These are phyloP conservation scores for Moringa oleifera DNA, from an alignment of 345 rosid genomes.

Conservation along the genomic window DNA sequence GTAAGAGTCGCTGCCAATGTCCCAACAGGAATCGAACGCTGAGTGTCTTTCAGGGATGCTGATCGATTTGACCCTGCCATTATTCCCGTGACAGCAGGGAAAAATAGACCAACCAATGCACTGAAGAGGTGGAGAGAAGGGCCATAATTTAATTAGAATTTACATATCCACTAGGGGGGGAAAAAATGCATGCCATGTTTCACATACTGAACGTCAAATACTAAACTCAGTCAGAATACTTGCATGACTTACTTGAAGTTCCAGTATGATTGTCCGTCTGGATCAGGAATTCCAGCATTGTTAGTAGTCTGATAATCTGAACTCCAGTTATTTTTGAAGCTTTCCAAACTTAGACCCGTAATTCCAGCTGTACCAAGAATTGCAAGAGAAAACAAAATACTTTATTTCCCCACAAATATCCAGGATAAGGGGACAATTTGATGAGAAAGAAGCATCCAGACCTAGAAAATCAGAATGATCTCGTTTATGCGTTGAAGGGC, in stretches of 20 bases:
- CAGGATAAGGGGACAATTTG: neutral
- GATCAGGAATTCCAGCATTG: conserved; percentile 90
- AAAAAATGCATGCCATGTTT: neutral
- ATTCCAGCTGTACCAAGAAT: conserved; percentile 62
- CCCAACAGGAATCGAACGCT: conserved; percentile 91
- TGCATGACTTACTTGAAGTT: conserved; percentile 69
- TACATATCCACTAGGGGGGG: neutral
- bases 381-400: conserved; percentile 2
- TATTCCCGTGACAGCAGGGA: conserved; percentile 98
- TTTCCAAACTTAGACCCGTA: conserved; percentile 73
- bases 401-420: conserved; percentile 10
- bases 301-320: conserved; percentile 87
- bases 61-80: conserved; percentile 99
- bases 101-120: conserved; percentile 94
- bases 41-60: conserved; percentile 91
- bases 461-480: neutral
- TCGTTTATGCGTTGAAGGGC: neutral
- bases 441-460: conserved; percentile 2
- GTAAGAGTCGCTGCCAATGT: conserved; percentile 92
- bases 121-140: conserved; percentile 31
- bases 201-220: neutral
- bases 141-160: no score
- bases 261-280: conserved; percentile 70
- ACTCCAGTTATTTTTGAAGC: conserved; percentile 89
- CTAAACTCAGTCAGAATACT: neutral